Percentiles rank a stretch among this genome's conserved stretches.
Conservation (phyloP, 208 protist genomes). For the Wallacemonas sp. region DNA sequence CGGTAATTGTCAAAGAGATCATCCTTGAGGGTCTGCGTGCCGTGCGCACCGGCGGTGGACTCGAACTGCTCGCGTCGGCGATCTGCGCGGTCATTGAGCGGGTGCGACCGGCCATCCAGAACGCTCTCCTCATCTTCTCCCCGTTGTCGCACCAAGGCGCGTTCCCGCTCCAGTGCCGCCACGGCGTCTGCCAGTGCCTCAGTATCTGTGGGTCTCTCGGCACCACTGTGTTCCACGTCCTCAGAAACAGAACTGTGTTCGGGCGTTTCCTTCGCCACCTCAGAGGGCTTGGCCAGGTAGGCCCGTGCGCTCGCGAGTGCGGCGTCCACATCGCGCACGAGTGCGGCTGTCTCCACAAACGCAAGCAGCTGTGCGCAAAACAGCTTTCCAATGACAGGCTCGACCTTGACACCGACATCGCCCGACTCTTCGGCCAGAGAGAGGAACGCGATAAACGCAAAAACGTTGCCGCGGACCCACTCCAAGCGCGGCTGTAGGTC, state of each 20-base stretch:
- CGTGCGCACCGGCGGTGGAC: slow-evolving; percentile 77
- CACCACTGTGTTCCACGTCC: no score
- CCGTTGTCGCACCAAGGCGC: slow-evolving; percentile 21
- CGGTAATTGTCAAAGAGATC: slow-evolving; percentile 58
- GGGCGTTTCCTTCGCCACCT: background rate
- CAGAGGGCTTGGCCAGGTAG: background rate
- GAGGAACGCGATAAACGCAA: slow-evolving; percentile 79
- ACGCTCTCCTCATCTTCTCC: slow-evolving; percentile 59
- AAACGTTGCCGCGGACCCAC: slow-evolving; percentile 76
- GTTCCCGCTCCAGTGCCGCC: slow-evolving; percentile 19
- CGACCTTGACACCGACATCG: slow-evolving; percentile 37
- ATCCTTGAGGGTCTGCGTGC: slow-evolving; percentile 60
- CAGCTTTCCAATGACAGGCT: slow-evolving; percentile 53
- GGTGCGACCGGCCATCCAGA: slow-evolving; percentile 45
- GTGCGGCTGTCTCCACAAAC: slow-evolving; percentile 21
- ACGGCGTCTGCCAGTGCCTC: background rate
- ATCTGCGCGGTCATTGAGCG: slow-evolving; percentile 62
- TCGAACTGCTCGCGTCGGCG: slow-evolving; percentile 66
- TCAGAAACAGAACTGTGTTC: no score
- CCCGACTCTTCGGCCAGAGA: slow-evolving; percentile 66
- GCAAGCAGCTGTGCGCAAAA: slow-evolving; percentile 59
- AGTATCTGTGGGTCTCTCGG: no score
- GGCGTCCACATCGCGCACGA: slow-evolving; percentile 10
- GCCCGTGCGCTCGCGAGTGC: background rate
- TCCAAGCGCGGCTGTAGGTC: slow-evolving; percentile 83